Evolutionary conservation across 163 green algal species (phyloP), one percentile per base, ranked within the genome.

Genomic region (Chlamydomonas reinhardtii): DNA sequence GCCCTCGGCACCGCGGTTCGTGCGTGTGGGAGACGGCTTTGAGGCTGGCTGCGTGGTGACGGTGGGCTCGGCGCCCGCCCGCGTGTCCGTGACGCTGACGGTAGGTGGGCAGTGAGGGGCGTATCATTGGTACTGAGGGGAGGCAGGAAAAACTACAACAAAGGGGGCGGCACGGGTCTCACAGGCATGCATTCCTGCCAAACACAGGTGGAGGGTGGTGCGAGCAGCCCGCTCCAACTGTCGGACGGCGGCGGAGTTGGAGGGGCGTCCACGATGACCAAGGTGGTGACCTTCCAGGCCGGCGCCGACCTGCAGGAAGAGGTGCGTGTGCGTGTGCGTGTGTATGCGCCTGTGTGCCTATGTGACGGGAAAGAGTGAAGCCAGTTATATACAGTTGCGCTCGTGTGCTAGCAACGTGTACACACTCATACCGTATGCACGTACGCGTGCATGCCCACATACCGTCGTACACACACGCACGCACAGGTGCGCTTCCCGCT

Each of bases 11-110:
- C 93, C 93, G 0, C 89, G 91, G 22, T 76, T 92, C n/a, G 89
- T 92, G 52, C 88, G 93, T 70, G 69, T 89, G 0, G 84, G 87
- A 14, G 93, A 95, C 76, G 77, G 79, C 15, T 94, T 94, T 79
- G 82, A 89, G 62, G 92, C 89, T 12, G 89, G 89, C 32, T n/a
- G 82, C 14, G 75, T 64, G 15, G 85, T 90, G 17, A 84, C 85
- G 14, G 84, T 75, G 22, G 70, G 35, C 22, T 59, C 35, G 5
- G 35, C 35, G 22, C 70, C 70, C 9, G 70, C 70, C 2, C 35
- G 35, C 27, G 70, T 75, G 24, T 34, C 35, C 22, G 24, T 75
- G 11, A 75, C 70, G 17, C 16, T 48, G 4, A 43, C 29, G 68
- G 68, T 73, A 17, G 68, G 39, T 48, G 39, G n/a, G n/a, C n/a